Percentiles rank a stretch among this genome's conserved stretches.
phyloP scores from a whole-genome alignment of 257 asterid species.

The Fraxinus pennsylvanica region DNA sequence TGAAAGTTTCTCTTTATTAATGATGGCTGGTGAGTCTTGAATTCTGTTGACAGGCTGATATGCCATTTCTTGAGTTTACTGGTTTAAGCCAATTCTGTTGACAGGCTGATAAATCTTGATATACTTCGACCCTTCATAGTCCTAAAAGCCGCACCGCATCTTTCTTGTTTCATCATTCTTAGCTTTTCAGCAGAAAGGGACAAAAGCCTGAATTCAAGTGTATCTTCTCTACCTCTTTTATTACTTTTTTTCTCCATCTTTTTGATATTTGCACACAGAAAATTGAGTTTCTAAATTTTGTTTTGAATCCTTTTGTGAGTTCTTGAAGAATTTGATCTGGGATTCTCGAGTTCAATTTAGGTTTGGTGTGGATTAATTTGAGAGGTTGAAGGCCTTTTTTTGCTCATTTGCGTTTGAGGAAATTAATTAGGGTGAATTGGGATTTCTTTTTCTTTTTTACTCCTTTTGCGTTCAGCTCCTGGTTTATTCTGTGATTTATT shows the following conservation, averaged over 20 bases:
- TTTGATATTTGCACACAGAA: background rate
- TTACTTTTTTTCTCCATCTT: background rate
- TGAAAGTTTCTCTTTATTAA: background rate
- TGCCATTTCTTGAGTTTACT: background rate
- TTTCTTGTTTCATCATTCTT: slow-evolving; percentile 11
- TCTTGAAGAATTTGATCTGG: background rate
- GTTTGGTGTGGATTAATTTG: background rate
- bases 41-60: background rate
- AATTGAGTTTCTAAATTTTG: slow-evolving; percentile 16
- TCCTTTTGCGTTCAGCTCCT: slow-evolving; percentile 6
- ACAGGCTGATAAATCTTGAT: background rate
- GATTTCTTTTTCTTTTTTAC: background rate
- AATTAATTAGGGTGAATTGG: slow-evolving; percentile 17
- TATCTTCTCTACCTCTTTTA: slow-evolving; percentile 23
- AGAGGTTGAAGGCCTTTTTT: slow-evolving; percentile 13
- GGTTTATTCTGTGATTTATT: slow-evolving; percentile 14
- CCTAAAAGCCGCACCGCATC: background rate
- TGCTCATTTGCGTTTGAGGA: background rate
- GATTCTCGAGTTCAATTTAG: slow-evolving; percentile 3
- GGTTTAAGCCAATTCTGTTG: background rate
- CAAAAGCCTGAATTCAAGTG: slow-evolving; percentile 14
- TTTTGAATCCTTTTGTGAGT: slow-evolving; percentile 1
- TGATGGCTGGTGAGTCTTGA: slow-evolving; percentile 1
- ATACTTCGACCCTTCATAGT: slow-evolving; percentile 20
- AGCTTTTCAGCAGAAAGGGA: background rate